Base-by-base conservation (phyloP, 768 basidiomycete species). In the Epithele typhae region DNA sequence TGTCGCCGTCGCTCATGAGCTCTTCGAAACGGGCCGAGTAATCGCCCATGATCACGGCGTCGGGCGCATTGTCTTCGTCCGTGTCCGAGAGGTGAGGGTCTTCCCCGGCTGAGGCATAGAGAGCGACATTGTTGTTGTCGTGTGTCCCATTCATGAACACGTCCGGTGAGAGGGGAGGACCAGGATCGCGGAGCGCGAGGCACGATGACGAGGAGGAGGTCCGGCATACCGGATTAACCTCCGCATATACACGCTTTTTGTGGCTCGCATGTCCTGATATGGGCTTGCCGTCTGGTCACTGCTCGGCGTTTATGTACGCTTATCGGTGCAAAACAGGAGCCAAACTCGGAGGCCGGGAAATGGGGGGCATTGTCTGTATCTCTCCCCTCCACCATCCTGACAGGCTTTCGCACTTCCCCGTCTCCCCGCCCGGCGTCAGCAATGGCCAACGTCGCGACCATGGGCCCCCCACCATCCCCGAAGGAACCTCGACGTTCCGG, bases 381-480 rank as follows among this genome's bases (percentile, higher is more conserved):
- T 46, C 43, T 35, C 34, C 46, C 43, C 45, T 49, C 51, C 32
- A 43, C 53, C 46, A 49, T 52, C 36, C 48, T 41, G 32, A 37
- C 46, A 39, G 18, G 42, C 52, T 50, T 39, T 46, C 47, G 43
- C 46, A 52, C 46, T 55, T 40, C 43, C 45, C 43, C 54, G 40
- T 45, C 40, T 17, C 46, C 48, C 44, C 41, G 49, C 35, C 46
- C 49, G 27, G 34, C 53, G 49, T 40, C 46, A 43, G 43, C 57
- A 47, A 62, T 86, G 85, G 77, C 83, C 43, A 82, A 83, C 62
- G 69, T 78, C 38, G 76, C 77, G 39, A 65, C 76, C 41, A 88
- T 88, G 86, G 86, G 84, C 37, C 86, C 86, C 12, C 85, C 86
- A 5, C 75, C 82, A 40, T 86, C 85, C 48, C 86, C 84, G 34